A percentile compares a stretch with the other conserved stretches of the same genome.
Conservation (phyloP, 2,329 filamentous ascomycete genomes). For the Sclerotinia borealis region DNA sequence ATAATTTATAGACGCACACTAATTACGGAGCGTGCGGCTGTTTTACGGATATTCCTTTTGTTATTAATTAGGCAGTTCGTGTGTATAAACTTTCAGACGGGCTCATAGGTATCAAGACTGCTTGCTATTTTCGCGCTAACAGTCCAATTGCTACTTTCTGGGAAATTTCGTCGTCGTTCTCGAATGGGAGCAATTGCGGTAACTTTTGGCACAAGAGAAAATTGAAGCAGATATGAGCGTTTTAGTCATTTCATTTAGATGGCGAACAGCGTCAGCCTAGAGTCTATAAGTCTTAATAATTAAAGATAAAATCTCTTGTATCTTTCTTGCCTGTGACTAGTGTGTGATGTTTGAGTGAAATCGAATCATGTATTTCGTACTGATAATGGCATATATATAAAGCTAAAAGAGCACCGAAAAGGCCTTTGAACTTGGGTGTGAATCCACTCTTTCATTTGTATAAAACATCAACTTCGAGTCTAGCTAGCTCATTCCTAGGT, state of each 20-base stretch:
- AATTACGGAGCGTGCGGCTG: conserved; percentile 8
- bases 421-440: no score
- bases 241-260: conserved; percentile 12
- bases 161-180: background rate
- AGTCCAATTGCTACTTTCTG: conserved; percentile 11
- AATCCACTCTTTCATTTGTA: no score
- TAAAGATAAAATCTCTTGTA: background rate
- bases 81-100: conserved; percentile 12
- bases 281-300: conserved; percentile 12
- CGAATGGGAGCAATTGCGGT: background rate
- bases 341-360: background rate
- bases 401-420: no score
- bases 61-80: conserved; percentile 11
- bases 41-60: conserved; percentile 7
- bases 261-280: conserved; percentile 8
- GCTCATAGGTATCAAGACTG: conserved; percentile 8
- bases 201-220: conserved; percentile 8
- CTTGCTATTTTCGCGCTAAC: conserved; percentile 9
- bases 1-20: conserved; percentile 11
- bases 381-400: background rate
- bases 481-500: no score
- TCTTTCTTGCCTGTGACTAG: background rate
- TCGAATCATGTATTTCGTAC: background rate
- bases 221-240: conserved; percentile 12
- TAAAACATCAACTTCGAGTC: no score